Evolutionary conservation across 352 stramenopile species (phyloP).

Genomic region (Aphanomyces stellatus): DNA sequence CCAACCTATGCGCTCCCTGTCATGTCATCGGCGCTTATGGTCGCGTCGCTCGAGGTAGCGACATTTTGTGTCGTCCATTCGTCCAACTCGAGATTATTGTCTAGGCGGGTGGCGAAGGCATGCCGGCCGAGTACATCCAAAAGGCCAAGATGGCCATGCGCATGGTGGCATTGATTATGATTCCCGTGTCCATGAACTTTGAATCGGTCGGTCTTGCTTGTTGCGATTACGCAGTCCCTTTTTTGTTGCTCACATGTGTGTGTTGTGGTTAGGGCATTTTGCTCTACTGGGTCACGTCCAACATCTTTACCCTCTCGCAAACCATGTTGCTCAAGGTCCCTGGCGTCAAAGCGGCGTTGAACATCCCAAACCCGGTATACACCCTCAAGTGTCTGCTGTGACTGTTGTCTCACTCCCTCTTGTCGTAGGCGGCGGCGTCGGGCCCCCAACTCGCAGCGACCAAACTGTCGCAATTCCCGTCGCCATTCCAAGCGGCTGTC

Average conservation of each 20-base stretch:
- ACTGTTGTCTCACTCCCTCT: not conserved
- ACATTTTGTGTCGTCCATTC: no score
- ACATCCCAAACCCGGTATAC: constrained; percentile 32
- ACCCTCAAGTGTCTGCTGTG: no score
- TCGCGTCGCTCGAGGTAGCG: constrained; percentile 52
- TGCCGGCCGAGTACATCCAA: constrained; percentile 49
- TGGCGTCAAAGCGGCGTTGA: constrained; percentile 41
- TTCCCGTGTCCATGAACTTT: constrained; percentile 78
- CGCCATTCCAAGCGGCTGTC: constrained; percentile 70
- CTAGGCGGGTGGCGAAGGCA: constrained; percentile 49
- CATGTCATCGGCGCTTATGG: constrained; percentile 69
- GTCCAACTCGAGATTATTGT: no score
- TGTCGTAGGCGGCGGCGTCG: constrained; percentile 32
- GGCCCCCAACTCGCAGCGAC: constrained; percentile 14
- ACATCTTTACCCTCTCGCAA: constrained; percentile 64
- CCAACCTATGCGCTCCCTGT: constrained; percentile 66
- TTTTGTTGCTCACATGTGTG: not conserved
- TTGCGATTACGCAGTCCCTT: no score
- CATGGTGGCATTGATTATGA: constrained; percentile 51
- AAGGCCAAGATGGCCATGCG: constrained; percentile 78
- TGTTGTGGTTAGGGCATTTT: constrained; percentile 48
- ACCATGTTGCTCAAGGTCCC: constrained; percentile 49
- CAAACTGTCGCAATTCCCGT: constrained; percentile 21
- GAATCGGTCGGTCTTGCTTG: constrained; percentile 36
- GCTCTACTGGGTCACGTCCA: constrained; percentile 83